Base-by-base conservation (phyloP, 768 basidiomycete species). In the Suillus clintonianus region DNA sequence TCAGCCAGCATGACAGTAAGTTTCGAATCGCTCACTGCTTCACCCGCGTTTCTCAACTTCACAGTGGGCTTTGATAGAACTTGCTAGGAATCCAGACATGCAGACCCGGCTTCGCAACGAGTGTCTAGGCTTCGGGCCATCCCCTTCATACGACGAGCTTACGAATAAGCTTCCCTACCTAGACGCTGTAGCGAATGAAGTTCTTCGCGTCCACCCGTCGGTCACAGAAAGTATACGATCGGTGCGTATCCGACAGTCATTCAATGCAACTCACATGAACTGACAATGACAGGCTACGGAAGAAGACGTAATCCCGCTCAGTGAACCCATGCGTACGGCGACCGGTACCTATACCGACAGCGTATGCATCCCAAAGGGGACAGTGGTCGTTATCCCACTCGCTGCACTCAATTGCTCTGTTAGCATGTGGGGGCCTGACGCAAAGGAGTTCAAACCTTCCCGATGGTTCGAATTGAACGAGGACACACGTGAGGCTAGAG, bases 391-490 rank as follows among this genome's bases (percentile, higher is more conserved):
- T 7, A 68, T 82, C 5, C 78, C 83, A 0, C 74, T 83, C 50
- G 65, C 70, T 22, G 69, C 68, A 54, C 74, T 85, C 36, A 84
- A 86, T 68, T 68, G 72, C 9, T 77, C 80, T 0, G 65, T 71
- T 39, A 69, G 60, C 5, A 65, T 83, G 24, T 86, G 84, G 83
- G 85, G 85, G 6, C 59, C 72, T 2, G 78, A 81, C 47, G 79
- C 82, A 34, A 77, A 74, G 41, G 69, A 72, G 24, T 84, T 83
- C 69, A 72, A 71, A 5, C 83, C 82, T 8, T 75, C 77, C 57
- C 76, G 83, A 3, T 85, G 83, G 83, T 64, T 81, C 11, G 62
- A 67, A 7, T 71, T 70, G 17, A 65, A 45, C 8, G 77, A 77
- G 1, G 66, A 74, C 7, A 66, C 71, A 8, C 56, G 4, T 3